Percentiles rank a stretch among this genome's conserved stretches.
Evolutionary conservation across 805 yeast genomes (phyloP).

Genomic region (Kazachstania taianensis): DNA sequence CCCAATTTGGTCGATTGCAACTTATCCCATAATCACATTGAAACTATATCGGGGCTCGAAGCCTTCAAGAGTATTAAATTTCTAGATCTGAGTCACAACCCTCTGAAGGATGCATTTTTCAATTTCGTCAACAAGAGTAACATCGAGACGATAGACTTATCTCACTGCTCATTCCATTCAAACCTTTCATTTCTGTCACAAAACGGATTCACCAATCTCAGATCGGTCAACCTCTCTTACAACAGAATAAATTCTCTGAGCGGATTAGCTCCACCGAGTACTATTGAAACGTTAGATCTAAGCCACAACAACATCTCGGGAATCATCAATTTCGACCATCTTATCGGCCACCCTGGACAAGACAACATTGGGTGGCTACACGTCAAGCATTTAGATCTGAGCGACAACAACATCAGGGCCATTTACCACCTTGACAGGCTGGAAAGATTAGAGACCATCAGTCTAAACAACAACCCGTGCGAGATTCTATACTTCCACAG

Average conservation of each 20-base stretch:
- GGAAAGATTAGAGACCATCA: slow-evolving; percentile 12
- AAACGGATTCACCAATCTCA: too few relatives aligned
- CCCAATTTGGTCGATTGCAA: slow-evolving; percentile 17
- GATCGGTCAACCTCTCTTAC: slow-evolving; percentile 16
- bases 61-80: slow-evolving; percentile 6
- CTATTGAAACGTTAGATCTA: slow-evolving; percentile 12
- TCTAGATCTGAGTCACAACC: slow-evolving; percentile 9
- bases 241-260: slow-evolving; percentile 15
- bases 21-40: slow-evolving; percentile 15
- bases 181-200: slow-evolving; percentile 11
- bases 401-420: slow-evolving; percentile 16
- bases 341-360: slow-evolving; percentile 7
- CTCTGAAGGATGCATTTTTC: slow-evolving; percentile 2
- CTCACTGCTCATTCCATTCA: slow-evolving; percentile 12
- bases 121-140: slow-evolving; percentile 1
- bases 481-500: not conserved
- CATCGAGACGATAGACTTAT: slow-evolving; percentile 6
- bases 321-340: slow-evolving; percentile 17
- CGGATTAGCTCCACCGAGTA: slow-evolving; percentile 12
- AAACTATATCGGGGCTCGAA: slow-evolving; percentile 1
- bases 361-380: slow-evolving; percentile 12
- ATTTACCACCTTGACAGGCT: slow-evolving; percentile 16
- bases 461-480: slow-evolving; percentile 19
- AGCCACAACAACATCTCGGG: slow-evolving; percentile 18
- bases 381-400: slow-evolving; percentile 17